Base-by-base conservation (phyloP, 768 basidiomycete species). In the Russula vinacea region DNA sequence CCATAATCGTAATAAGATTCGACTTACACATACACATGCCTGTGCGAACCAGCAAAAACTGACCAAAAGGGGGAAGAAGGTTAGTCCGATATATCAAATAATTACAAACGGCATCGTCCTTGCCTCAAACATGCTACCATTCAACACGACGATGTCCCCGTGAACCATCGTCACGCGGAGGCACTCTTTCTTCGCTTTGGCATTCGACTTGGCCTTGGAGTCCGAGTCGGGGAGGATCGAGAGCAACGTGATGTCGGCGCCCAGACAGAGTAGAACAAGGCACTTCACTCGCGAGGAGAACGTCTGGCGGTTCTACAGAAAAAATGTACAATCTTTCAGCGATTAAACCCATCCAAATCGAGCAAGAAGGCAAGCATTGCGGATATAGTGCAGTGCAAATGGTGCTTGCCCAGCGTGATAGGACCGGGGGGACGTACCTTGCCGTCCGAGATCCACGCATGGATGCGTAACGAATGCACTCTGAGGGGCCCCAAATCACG, bases 141-240 rank as follows among this genome's bases (percentile, higher is more conserved):
- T 55, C 35, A 68, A n/a, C 6, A 67, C 47, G 14, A 60, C 56
- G 26, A 62, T 56, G 40, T 68, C 67, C 4, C 67, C 67, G 17
- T 68, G 67, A 35, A 67, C 56, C 54, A 68, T 63, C 51, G 68
- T 63, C 17, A 68, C 68, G 17, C 58, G 60, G n/a, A 68, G 62
- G n/a, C 53, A 54, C 44, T 68, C 67, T 19, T 47, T 59, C 29
- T 44, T 62, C 44, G 10, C 22, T 50, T 54, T 62, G 1, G 45
- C 37, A 29, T 26, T 33, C 10, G 24, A 40, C 42, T 14, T 58
- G 33, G 7, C 42, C 39, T 10, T 42, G 26, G 65, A 24, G 5
- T 29, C 37, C 42, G 57, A n/a, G 29, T 35, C 42, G 29, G 55
- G 17, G 2, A 24, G 33, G 51, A 49, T 16, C 2, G 59, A 62